Evolutionary conservation across 192 early-diverging fungal genomes (phyloP), one percentile per base, ranked within the genome.

Genomic region (Coemansia sp.): DNA sequence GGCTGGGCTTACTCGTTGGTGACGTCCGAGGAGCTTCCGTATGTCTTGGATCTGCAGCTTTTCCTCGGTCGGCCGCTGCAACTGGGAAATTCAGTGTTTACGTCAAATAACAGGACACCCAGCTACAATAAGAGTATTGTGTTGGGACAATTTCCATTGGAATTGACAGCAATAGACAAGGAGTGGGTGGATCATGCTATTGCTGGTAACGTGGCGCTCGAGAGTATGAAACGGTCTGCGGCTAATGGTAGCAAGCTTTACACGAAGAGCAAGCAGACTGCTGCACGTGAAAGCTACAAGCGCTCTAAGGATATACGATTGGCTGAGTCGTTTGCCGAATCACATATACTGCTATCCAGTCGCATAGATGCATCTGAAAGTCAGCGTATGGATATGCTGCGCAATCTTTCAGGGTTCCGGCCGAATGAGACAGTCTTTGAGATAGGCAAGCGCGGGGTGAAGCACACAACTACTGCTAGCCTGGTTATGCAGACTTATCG

Each of bases 391-490:
- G 84, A 76, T 28, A 84, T 97, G 81, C 85, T 97, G 53, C 83
- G 76, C 21, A 82, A 84, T 54, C 85, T 96, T 52, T 85, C 90
- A 8, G 85, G 84, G 12, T 97, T 97, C 80, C 74, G 94, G 18
- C 95, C 95, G 8, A 65, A 77, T 25, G 93, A 98, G 82, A 97
- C 97, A 5, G 89, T 99, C 27, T 99, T 99, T 71, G 97, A 99
- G 67, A 84, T 94, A 31, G 93, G 93, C 24, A 89, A 85, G 54
- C 85, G 92, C 59, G 97, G 97, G 27, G 70, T 76, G 57, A 95
- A 89, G 69, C 83, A 92, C 28, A 56, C 88, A 7, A 87, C 89
- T 3, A 83, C 85, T 0, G 85, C 88, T 22, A 85, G 86, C 2
- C 64, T 82, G 26, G 67, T 90, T 19, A 94, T 95, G 89, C 82